Percentiles rank a stretch among this genome's conserved stretches.
Evolutionary conservation across 352 stramenopile genomes (phyloP).

Genomic region (Thraustochytrium sp.): DNA sequence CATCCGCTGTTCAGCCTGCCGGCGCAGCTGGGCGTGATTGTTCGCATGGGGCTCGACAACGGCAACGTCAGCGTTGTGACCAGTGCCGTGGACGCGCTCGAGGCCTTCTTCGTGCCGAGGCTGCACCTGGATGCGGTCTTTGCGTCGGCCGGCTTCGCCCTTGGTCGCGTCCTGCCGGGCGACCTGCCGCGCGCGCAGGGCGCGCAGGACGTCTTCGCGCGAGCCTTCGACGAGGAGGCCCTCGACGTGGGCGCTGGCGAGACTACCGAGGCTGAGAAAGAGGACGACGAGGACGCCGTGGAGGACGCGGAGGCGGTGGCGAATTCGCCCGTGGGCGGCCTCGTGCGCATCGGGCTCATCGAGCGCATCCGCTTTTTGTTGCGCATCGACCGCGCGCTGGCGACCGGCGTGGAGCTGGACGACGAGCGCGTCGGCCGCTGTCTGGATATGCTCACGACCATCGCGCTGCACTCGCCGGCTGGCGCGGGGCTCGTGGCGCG

Average conservation of each 20-base stretch:
- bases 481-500: background rate
- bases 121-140: background rate
- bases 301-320: background rate
- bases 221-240: background rate
- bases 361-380: slow-evolving; percentile 19
- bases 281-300: background rate
- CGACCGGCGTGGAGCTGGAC: background rate
- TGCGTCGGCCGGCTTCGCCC: background rate
- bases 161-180: background rate
- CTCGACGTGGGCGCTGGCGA: no score
- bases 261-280: background rate
- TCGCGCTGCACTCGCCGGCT: background rate
- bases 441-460: background rate
- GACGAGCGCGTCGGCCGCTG: background rate
- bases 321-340: background rate
- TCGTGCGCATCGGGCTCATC: slow-evolving; percentile 7
- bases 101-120: background rate
- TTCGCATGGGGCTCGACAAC: background rate
- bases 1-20: slow-evolving; percentile 11
- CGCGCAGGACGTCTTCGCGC: slow-evolving; percentile 1
- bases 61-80: background rate
- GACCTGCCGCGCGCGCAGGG: background rate
- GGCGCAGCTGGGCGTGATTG: background rate
- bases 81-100: background rate
- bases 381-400: background rate